Conservation (phyloP, 768 basidiomycete genomes). For the Agaricus sinodeliciosus region DNA sequence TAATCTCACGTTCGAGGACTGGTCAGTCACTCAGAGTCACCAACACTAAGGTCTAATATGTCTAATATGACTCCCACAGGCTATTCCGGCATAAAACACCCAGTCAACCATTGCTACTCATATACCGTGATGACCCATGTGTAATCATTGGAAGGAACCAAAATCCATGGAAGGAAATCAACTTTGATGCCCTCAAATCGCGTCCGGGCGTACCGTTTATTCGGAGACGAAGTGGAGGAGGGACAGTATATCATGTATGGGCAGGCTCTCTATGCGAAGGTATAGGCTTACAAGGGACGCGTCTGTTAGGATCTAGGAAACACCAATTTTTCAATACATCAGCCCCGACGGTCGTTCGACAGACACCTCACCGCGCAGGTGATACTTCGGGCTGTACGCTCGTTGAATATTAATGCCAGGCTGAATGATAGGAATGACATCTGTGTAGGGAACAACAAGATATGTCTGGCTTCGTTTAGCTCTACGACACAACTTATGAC, state of each 20-base stretch:
- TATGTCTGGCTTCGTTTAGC: constrained; percentile 38
- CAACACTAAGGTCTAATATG: background rate
- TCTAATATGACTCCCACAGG: constrained; percentile 16
- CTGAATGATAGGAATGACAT: constrained; percentile 93
- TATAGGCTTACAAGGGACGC: background rate
- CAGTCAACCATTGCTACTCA: constrained; percentile 65
- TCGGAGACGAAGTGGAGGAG: constrained; percentile 85
- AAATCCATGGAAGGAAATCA: constrained; percentile 98
- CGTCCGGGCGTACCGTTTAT: constrained; percentile 63
- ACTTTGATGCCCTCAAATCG: constrained; percentile 49
- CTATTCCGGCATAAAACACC: constrained; percentile 68
- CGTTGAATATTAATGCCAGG: constrained; percentile 67
- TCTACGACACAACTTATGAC: constrained; percentile 8
- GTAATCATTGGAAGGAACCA: constrained; percentile 95
- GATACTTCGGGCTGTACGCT: constrained; percentile 68
- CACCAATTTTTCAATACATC: constrained; percentile 93
- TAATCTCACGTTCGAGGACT: constrained; percentile 88
- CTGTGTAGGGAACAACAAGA: constrained; percentile 81
- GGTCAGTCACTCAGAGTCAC: constrained; percentile 38
- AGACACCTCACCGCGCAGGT: constrained; percentile 70
- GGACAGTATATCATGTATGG: constrained; percentile 92
- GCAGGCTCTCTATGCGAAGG: background rate
- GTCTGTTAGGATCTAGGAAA: constrained; percentile 83
- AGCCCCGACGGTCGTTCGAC: constrained; percentile 77
- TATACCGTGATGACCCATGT: constrained; percentile 86